phyloP scores from a whole-genome alignment of 2,329 filamentous ascomycete species.

The Ophiostoma ulmi region DNA sequence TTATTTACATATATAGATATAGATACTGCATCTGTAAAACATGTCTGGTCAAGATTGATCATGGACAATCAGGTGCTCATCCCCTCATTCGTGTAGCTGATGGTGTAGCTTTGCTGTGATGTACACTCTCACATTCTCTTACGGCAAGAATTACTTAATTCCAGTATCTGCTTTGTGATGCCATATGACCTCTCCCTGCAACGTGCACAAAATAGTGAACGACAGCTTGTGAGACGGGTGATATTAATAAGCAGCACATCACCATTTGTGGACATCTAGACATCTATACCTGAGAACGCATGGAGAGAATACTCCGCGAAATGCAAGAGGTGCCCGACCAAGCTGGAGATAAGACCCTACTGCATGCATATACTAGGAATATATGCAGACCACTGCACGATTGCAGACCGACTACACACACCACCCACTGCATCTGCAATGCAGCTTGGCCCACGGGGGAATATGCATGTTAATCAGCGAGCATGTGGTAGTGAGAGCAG shows the following conservation, averaged over 20 bases:
- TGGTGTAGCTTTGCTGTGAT: too few relatives aligned
- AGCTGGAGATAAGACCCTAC: constrained; percentile 4
- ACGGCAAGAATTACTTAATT: background rate
- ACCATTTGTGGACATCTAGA: too few relatives aligned
- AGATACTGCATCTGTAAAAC: background rate
- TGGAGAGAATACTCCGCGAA: constrained; percentile 3
- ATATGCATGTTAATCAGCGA: constrained; percentile 2
- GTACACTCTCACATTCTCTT: too few relatives aligned
- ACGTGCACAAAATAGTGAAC: background rate
- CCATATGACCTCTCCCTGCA: background rate
- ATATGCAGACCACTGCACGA: background rate
- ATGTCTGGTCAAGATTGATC: background rate
- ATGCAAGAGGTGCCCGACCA: background rate
- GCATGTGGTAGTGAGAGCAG: background rate
- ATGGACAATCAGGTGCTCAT: background rate
- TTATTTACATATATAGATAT: background rate
- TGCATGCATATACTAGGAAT: background rate
- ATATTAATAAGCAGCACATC: background rate
- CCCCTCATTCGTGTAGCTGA: background rate
- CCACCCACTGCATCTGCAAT: background rate
- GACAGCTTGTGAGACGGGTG: background rate
- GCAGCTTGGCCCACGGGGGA: background rate
- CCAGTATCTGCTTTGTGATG: background rate
- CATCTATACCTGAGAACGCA: too few relatives aligned
- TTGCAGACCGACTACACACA: constrained; percentile 1